Evolutionary conservation across 306 rosid genomes (phyloP).

Genomic region (Hippophae tibetana): DNA sequence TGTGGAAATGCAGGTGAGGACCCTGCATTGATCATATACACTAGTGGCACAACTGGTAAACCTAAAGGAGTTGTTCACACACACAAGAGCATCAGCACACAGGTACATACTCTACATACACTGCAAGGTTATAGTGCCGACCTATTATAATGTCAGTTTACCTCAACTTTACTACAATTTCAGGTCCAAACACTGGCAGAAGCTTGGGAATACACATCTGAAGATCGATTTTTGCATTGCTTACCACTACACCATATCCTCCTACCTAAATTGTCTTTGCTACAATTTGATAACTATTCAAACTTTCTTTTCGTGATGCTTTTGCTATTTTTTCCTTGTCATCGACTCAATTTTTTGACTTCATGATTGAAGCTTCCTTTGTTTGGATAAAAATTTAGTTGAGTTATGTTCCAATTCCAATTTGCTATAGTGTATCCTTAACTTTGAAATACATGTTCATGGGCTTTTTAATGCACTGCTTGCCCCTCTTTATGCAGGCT

Average conservation of each 20-base stretch:
- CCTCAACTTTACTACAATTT: conserved; percentile 24
- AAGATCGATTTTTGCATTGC: conserved; percentile 76
- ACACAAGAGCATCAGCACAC: conserved; percentile 66
- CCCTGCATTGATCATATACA: conserved; percentile 78
- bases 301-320: not conserved
- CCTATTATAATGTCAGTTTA: not conserved
- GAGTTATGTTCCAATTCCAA: conserved; percentile 18
- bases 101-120: conserved; percentile 39
- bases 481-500: conserved; percentile 82
- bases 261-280: conserved; percentile 12
- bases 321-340: not conserved
- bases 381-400: not conserved
- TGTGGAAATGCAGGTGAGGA: conserved; percentile 58
- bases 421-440: conserved; percentile 39
- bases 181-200: conserved; percentile 79
- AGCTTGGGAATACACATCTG: conserved; percentile 80
- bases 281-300: conserved; percentile 8
- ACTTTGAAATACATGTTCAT: conserved; percentile 66
- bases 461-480: conserved; percentile 88
- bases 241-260: conserved; percentile 95
- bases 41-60: conserved; percentile 97
- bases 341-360: not conserved
- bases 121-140: not conserved
- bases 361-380: not conserved
- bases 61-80: conserved; percentile 98